Percentiles rank a stretch among this genome's conserved stretches.
Conservation (phyloP, 805 yeast genomes). For the Candida stauntonica region DNA sequence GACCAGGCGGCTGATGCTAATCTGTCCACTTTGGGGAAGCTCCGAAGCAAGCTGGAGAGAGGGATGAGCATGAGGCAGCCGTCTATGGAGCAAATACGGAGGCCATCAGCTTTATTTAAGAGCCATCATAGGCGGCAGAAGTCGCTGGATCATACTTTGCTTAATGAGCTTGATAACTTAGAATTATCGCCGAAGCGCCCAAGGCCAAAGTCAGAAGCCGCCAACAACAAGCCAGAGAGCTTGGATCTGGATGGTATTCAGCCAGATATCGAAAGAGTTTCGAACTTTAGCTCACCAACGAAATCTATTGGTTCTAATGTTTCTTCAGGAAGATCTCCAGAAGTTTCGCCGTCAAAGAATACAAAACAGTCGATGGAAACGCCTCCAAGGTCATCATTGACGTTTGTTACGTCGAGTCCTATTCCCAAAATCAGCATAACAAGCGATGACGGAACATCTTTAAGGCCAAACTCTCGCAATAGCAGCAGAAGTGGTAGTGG, state of each 20-base stretch:
- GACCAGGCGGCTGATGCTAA: not conserved
- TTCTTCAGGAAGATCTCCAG: not conserved
- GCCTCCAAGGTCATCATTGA: conserved; percentile 1
- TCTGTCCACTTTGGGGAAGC: conserved; percentile 8
- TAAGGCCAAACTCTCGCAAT: not conserved
- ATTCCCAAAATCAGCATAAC: conserved; percentile 7
- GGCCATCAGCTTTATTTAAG: conserved; percentile 9
- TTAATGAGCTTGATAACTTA: not conserved
- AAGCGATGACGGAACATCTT: not conserved
- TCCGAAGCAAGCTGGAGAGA: conserved; percentile 9
- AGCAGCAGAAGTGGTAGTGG: not conserved
- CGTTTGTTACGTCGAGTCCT: conserved; percentile 3
- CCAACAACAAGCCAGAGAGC: not conserved
- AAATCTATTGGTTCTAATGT: conserved; percentile 16
- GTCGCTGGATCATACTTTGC: conserved; percentile 3
- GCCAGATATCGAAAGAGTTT: conserved; percentile 16
- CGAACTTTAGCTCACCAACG: conserved; percentile 20
- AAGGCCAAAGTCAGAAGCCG: conserved; percentile 4
- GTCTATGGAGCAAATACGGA: conserved; percentile 12
- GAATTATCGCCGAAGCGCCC: conserved; percentile 2
- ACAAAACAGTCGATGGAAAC: not conserved
- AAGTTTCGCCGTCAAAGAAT: not conserved
- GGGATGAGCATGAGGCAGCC: conserved; percentile 12
- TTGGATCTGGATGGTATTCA: too few species aligned
- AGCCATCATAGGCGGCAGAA: conserved; percentile 9